A percentile compares a stretch with the other conserved stretches of the same genome.
Evolutionary conservation across 1,284 basidiomycete species (phyloP).

Genomic region (Cutaneotrichosporon spelunceum): DNA sequence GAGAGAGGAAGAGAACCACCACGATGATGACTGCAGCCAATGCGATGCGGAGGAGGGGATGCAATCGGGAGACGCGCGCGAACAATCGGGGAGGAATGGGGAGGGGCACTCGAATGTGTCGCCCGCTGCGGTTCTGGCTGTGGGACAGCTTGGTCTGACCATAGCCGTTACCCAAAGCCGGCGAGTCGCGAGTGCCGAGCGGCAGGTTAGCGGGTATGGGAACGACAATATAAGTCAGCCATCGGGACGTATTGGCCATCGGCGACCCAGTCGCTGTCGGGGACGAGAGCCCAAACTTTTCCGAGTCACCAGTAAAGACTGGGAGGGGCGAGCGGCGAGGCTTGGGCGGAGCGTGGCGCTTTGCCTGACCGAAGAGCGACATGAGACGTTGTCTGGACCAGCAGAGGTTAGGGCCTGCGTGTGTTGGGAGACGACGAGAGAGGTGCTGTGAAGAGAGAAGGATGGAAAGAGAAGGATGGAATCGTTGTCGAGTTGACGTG

Average conservation of each 20-base stretch:
- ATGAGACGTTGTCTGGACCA: slow-evolving; percentile 26
- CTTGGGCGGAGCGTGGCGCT: slow-evolving; percentile 42
- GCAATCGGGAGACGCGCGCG: slow-evolving; percentile 53
- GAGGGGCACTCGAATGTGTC: slow-evolving; percentile 49
- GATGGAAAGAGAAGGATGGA: background rate
- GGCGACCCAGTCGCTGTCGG: slow-evolving; percentile 10
- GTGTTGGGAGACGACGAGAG: background rate
- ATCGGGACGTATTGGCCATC: slow-evolving; percentile 23
- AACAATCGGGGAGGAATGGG: slow-evolving; percentile 62
- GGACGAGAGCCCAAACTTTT: slow-evolving; percentile 39
- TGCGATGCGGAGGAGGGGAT: slow-evolving; percentile 59
- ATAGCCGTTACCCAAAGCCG: slow-evolving; percentile 26
- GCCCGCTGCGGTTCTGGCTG: slow-evolving; percentile 8
- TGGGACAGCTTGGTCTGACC: slow-evolving; percentile 12
- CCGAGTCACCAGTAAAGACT: slow-evolving; percentile 37
- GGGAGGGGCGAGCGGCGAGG: slow-evolving; percentile 49
- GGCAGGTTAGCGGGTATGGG: slow-evolving; percentile 38
- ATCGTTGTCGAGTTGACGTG: background rate
- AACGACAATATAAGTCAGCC: slow-evolving; percentile 44
- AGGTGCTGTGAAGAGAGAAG: background rate
- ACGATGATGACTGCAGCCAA: slow-evolving; percentile 55
- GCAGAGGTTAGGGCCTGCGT: background rate
- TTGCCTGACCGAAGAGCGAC: slow-evolving; percentile 52
- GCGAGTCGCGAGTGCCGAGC: slow-evolving; percentile 16
- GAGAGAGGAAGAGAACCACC: slow-evolving; percentile 53